Evolutionary conservation across 345 rosid genomes (phyloP).

Genomic region (Excoecaria cochinchinensis): DNA sequence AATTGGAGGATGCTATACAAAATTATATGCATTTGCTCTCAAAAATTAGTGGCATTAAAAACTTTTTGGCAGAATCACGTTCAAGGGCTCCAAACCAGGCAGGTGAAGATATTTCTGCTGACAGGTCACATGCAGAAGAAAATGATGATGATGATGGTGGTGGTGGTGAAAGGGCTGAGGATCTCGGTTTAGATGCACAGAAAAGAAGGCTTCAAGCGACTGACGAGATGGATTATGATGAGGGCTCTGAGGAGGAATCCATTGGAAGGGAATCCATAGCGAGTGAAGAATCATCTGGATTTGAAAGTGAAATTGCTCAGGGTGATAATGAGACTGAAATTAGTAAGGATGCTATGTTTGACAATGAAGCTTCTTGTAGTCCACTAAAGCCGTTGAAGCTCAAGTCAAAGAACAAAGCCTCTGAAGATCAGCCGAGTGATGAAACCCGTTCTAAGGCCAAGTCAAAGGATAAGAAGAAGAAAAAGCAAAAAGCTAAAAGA

Average conservation of each 20-base stretch:
- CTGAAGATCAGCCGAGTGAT: background rate
- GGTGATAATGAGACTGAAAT: slow-evolving; percentile 32
- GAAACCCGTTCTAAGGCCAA: slow-evolving; percentile 12
- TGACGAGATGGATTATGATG: slow-evolving; percentile 85
- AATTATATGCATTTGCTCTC: slow-evolving; percentile 61
- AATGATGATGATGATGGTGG: slow-evolving; percentile 43
- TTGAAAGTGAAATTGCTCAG: slow-evolving; percentile 40
- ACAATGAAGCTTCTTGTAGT: slow-evolving; percentile 23
- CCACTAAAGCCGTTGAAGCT: slow-evolving; percentile 15
- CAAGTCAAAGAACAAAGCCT: slow-evolving; percentile 29
- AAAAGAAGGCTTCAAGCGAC: slow-evolving; percentile 50
- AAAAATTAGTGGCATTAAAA: slow-evolving; percentile 69
- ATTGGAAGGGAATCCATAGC: slow-evolving; percentile 25
- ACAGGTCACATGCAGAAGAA: slow-evolving; percentile 31
- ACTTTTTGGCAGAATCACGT: slow-evolving; percentile 34
- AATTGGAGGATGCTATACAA: slow-evolving; percentile 87
- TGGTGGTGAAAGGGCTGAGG: slow-evolving; percentile 58
- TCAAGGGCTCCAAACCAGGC: slow-evolving; percentile 43
- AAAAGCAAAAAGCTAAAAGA: slow-evolving; percentile 30
- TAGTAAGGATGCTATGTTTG: slow-evolving; percentile 36
- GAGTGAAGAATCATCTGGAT: slow-evolving; percentile 22
- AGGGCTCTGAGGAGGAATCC: slow-evolving; percentile 50
- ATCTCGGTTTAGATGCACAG: slow-evolving; percentile 81
- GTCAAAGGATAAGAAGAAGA: slow-evolving; percentile 20
- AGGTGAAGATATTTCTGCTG: slow-evolving; percentile 47